phyloP scores from a whole-genome alignment of 306 rosid genomes.

The Quercus alba region DNA sequence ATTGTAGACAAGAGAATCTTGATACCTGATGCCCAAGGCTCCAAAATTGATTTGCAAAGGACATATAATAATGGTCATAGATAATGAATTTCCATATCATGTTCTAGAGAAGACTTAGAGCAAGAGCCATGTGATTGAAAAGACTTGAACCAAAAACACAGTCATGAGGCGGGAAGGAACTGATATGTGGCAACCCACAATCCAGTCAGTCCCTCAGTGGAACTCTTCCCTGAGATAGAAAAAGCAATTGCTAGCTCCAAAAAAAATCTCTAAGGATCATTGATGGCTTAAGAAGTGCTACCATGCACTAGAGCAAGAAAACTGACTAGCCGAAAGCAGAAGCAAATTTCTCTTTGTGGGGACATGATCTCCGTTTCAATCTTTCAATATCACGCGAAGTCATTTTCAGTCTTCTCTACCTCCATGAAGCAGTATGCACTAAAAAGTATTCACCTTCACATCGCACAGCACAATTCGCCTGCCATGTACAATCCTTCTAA shows the following conservation, averaged over 20 bases:
- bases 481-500: constrained; percentile 34
- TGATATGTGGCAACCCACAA: constrained; percentile 10
- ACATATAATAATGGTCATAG: neutral
- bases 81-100: constrained; percentile 8
- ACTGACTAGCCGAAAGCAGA: constrained; percentile 16
- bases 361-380: neutral
- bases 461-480: constrained; percentile 39
- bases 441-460: constrained; percentile 6
- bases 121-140: constrained; percentile 32
- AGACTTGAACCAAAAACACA: constrained; percentile 15
- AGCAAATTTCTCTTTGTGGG: constrained; percentile 1
- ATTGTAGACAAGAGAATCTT: neutral
- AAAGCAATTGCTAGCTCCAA: constrained; percentile 6
- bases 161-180: constrained; percentile 8
- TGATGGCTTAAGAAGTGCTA: constrained; percentile 5
- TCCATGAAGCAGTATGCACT: constrained; percentile 7
- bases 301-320: constrained; percentile 11
- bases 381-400: constrained; percentile 12
- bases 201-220: neutral
- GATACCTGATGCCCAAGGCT: neutral
- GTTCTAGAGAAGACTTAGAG: constrained; percentile 18
- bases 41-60: constrained; percentile 8
- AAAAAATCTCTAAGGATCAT: neutral
- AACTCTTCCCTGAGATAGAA: constrained; percentile 12
- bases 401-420: constrained; percentile 25